Conservation (phyloP, 345 rosid species). For the Eucalyptus sideroxylon region DNA sequence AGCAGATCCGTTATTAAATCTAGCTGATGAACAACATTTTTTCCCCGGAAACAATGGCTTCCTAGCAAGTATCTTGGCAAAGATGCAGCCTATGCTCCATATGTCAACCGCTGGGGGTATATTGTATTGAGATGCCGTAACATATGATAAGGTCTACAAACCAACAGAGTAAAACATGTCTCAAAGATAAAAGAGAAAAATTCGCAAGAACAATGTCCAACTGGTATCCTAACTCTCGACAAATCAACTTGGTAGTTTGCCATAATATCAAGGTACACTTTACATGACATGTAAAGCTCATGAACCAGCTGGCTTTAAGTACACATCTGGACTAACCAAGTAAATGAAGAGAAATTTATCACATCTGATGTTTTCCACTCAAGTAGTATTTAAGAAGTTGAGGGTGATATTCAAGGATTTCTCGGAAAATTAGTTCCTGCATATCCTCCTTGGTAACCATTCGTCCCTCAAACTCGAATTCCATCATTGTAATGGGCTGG, state of each 20-base stretch:
- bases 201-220: not conserved
- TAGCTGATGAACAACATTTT: conserved; percentile 77
- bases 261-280: not conserved
- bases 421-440: conserved; percentile 67
- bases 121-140: conserved; percentile 8
- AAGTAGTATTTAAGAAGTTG: conserved; percentile 61
- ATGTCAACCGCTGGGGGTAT: conserved; percentile 83
- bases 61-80: conserved; percentile 73
- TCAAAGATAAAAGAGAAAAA: not conserved
- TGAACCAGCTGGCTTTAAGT: not conserved
- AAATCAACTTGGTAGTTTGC: not conserved
- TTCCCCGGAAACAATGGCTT: conserved; percentile 82
- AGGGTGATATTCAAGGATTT: conserved; percentile 92
- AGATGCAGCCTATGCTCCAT: conserved; percentile 95
- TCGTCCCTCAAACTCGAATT: conserved; percentile 86
- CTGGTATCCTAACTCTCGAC: not conserved
- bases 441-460: conserved; percentile 83
- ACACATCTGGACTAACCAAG: not conserved
- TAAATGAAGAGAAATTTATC: not conserved
- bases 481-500: conserved; percentile 85
- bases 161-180: not conserved
- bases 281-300: not conserved
- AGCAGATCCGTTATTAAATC: conserved; percentile 91
- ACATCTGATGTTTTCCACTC: conserved; percentile 24
- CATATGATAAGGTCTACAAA: not conserved